These are phyloP conservation scores for Tritrichomonas musculus DNA, from an alignment of 208 protist species.

Conservation along the genomic window DNA sequence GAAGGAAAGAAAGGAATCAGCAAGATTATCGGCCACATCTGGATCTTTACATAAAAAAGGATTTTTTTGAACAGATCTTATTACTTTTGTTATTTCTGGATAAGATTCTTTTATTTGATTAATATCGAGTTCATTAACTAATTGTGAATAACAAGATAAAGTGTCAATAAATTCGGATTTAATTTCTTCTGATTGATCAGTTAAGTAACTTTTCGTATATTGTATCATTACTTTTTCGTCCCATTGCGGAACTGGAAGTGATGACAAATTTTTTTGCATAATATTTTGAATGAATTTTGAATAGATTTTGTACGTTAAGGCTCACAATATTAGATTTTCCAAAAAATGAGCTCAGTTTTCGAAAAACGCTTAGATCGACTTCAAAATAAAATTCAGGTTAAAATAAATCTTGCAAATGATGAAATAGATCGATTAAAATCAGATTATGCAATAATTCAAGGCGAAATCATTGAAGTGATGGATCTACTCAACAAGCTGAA, in stretches of 20 bases:
- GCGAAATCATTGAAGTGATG: neutral
- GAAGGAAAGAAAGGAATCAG: neutral
- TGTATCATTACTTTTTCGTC: too few species aligned
- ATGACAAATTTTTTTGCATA: too few species aligned
- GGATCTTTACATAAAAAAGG: neutral
- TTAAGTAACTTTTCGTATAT: too few species aligned
- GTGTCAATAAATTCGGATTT: too few species aligned
- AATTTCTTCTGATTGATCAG: too few species aligned
- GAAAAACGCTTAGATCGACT: neutral
- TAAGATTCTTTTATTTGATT: too few species aligned
- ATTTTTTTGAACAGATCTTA: neutral
- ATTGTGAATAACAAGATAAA: too few species aligned
- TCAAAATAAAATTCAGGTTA: neutral
- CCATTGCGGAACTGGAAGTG: too few species aligned
- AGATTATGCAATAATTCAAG: neutral
- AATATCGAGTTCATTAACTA: too few species aligned
- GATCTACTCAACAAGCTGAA: neutral
- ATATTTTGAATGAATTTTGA: too few species aligned
- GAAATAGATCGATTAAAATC: neutral
- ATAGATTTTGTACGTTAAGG: too few species aligned
- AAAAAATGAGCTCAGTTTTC: neutral
- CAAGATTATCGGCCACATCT: neutral
- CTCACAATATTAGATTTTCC: too few species aligned
- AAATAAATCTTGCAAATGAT: neutral
- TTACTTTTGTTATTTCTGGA: neutral